Base-by-base conservation (phyloP, 140 eudicot species). In the Ambrosia hybrid region DNA sequence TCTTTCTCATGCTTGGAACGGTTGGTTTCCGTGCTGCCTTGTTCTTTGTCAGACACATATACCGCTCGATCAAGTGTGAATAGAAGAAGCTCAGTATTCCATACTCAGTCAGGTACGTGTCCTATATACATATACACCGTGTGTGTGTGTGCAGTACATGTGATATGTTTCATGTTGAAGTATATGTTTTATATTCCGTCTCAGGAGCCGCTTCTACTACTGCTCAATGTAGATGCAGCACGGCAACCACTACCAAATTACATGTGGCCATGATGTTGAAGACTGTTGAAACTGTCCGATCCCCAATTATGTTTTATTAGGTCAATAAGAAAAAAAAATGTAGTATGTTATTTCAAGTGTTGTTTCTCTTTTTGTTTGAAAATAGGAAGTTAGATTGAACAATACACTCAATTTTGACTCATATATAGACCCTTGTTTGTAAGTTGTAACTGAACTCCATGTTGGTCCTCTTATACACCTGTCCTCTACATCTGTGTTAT, bases 31-130 rank as follows among this genome's bases (percentile, higher is more conserved):
- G 90, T 66, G 90, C 90, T 3, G 68, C 90, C 3, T 69, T 85
- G 68, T 85, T 85, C 74, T 85, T 82, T 70, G 90, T 85, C 11
- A 81, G 90, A 15, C 90, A 85, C 67, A 85, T 85, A 34, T 85
- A 85, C 77, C 87, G 90, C 36, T 85, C 90, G 4, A 85, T 85
- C 64, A 85, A 85, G 82, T 85, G 90, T 51, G 90, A 85, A 80
- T 85, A 21, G 26, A 21, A 85, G 83, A 71, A 43, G 68, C 39
- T 65, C 26, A 45, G 45, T 5, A 68, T 67, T 75, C 34, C 12
- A 41, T 56, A 45, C 51, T 69, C 68, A 55, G 53, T 56, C 52
- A 76, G 80, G 80, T 76, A 39, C 70, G 49, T 14, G 37, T 60
- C 4, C 46, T 21, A 14, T 21, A 14, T 30, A 34, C 14, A 10